Evolutionary conservation across 2,329 filamentous ascomycete species (phyloP).

Genomic region (Sarocladiaceae sp.): DNA sequence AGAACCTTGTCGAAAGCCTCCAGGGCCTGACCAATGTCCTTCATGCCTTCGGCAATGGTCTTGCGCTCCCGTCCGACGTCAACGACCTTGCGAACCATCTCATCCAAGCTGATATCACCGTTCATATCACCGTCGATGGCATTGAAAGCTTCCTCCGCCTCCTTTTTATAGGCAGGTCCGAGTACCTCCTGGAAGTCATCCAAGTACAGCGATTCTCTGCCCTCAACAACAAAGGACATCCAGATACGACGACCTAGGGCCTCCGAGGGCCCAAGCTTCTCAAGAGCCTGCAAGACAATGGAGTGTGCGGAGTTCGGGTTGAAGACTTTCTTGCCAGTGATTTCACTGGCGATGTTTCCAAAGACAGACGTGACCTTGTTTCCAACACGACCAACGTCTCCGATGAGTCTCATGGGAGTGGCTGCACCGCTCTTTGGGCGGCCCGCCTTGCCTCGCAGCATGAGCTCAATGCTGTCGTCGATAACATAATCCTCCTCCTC

Average conservation of each 20-base stretch:
- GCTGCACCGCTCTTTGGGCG: conserved; percentile 51
- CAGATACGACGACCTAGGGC: conserved; percentile 91
- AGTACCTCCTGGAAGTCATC: conserved; percentile 89
- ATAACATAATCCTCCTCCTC: conserved; percentile 88
- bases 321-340: conserved; percentile 92
- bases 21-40: conserved; percentile 93
- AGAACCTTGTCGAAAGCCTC: conserved; percentile 84
- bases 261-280: conserved; percentile 77
- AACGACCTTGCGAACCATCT: conserved; percentile 84
- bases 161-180: conserved; percentile 62
- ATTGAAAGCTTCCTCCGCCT: conserved; percentile 80
- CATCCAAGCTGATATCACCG: conserved; percentile 88
- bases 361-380: conserved; percentile 90
- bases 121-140: conserved; percentile 82
- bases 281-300: conserved; percentile 80
- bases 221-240: conserved; percentile 97
- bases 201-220: conserved; percentile 67
- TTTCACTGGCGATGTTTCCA: conserved; percentile 87
- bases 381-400: conserved; percentile 72
- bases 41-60: conserved; percentile 86
- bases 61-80: conserved; percentile 83
- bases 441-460: conserved; percentile 50
- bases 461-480: conserved; percentile 71
- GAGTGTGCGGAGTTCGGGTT: conserved; percentile 88
- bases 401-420: conserved; percentile 73